Base-by-base conservation (phyloP, 2,329 filamentous ascomycete genomes). In the Gaeumannomyces sp. region DNA sequence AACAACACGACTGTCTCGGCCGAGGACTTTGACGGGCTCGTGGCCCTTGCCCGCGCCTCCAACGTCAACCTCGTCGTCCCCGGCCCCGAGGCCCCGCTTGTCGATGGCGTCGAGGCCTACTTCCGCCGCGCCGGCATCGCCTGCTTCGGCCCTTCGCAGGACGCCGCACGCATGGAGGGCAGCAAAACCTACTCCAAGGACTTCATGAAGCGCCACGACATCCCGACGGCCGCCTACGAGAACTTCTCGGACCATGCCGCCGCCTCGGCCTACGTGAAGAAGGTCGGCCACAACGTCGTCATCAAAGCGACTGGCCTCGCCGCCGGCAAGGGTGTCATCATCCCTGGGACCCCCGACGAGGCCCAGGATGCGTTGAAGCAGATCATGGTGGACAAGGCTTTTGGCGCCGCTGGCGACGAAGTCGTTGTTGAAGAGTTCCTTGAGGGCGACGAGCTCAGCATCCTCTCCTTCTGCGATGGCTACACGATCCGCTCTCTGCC, bases 171-270 rank as follows among this genome's bases (percentile, higher is more conserved):
- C 59, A 92, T 99, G 85, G 95, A 99, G 78, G 95, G 95, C 66
- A 96, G 91, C 79, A 99, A 99, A 82, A 91, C 94, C 14, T 98
- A 96, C 76, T 93, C 91, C 67, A 99, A 99, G 76, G 93, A 98
- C 76, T 98, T 98, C 74, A 99, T 98, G 95, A 89, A 90, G 77
- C 88, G 89, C 69, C 87, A 96, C 78, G 84, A 85, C 72, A 96
- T 99, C 71, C 93, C 94, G 53, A 98, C 95, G 1, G 95, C 95
- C 22, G 87, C 85, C 56, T 98, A 97, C 79, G 86, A 89, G 76
- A 97, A 96, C 80, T 97, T 98, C 74, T 86, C 83, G 75, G 83
- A 91, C 71, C 93, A 90, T 76, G 85, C 89, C 64, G 80, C 85
- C 60, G 93, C 93, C 19, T 80, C 82, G 69, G 79, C 85, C 70